These are phyloP conservation scores for Penicillium palitans DNA, from an alignment of 2,329 filamentous ascomycete species.

Conservation along the genomic window DNA sequence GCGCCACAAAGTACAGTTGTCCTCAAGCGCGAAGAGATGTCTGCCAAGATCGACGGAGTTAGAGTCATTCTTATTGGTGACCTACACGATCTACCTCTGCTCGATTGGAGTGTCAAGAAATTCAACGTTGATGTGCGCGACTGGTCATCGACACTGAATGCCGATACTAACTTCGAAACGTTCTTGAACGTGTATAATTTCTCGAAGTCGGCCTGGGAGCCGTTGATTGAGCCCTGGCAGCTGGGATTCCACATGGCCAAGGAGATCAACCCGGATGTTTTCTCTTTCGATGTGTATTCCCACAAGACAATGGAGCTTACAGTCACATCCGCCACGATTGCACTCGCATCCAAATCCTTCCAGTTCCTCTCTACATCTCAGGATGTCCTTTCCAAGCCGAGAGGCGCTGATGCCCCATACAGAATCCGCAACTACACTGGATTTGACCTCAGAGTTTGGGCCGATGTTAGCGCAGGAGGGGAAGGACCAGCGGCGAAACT, in stretches of 20 bases:
- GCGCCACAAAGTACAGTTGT: constrained; percentile 51
- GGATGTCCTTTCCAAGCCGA: constrained; percentile 88
- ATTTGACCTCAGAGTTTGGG: constrained; percentile 82
- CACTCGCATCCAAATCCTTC: constrained; percentile 86
- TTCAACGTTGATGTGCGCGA: constrained; percentile 83
- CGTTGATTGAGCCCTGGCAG: constrained; percentile 92
- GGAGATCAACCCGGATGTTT: constrained; percentile 69
- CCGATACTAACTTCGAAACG: constrained; percentile 85
- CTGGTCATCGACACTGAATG: constrained; percentile 85
- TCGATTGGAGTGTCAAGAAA: constrained; percentile 90
- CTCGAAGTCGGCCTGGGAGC: constrained; percentile 98
- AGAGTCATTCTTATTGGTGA: constrained; percentile 94
- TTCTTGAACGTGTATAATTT: constrained; percentile 99
- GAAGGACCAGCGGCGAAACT: constrained; percentile 70
- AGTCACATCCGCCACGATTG: constrained; percentile 89
- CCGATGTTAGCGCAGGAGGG: constrained; percentile 70
- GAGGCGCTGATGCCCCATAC: constrained; percentile 88
- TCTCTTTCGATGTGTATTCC: constrained; percentile 83
- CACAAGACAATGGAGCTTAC: constrained; percentile 90
- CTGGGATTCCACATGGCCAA: constrained; percentile 87
- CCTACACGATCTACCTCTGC: constrained; percentile 87
- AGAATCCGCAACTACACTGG: constrained; percentile 93
- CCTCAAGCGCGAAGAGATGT: constrained; percentile 74
- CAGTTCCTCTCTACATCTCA: constrained; percentile 85
- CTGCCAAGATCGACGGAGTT: constrained; percentile 82